Evolutionary conservation across 306 rosid genomes (phyloP), one percentile per base, ranked within the genome.

Genomic region (Mucuna pruriens): DNA sequence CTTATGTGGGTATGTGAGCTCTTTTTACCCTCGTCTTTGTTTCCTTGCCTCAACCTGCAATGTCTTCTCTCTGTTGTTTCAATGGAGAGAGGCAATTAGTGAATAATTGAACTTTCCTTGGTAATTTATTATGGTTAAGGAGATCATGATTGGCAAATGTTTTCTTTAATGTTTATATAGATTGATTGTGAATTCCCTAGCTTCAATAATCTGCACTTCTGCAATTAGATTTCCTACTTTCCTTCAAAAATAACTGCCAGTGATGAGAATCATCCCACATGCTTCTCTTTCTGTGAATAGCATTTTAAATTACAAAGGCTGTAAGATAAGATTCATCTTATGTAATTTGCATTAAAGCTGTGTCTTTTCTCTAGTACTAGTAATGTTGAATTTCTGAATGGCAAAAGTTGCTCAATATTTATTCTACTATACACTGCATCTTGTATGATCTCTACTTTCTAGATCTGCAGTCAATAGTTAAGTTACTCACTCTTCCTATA

Each of bases 361-460:
- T 40, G 46, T 13, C 31, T 29, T 69, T 44, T 19, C 57, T 48
- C 74, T 40, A 51, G 17, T 44, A 46, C 39, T 77, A 29, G 29
- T 23, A 23, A 7, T 26, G 17, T 26, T 60, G 36, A 33, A 60
- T 11, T 25, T 26, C 66, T 26, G 36, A 25, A 66, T 38, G 55
- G 20, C 15, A 2, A 68, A 42, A 68, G 29, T 42, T 42, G 22
- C 9, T 63, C 49, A 13, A 34, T 52, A 36, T 52, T 39, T 39
- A 66, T 39, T 67, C 36, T 23, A 10, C 57, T 52, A n/a, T n/a
- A 11, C 34, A 38, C 20, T 0, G 11, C 61, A 22, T 77, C 38
- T 77, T 45, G 33, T 10, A 17, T 20, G 16, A 63, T 76, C 57
- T 76, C 62, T 62, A 31, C 60, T 62, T 10, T 76, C 52, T 45